A percentile compares a stretch with the other conserved stretches of the same genome.
Conservation (phyloP, 352 stramenopile genomes). For the Phytophthora kernoviae region DNA sequence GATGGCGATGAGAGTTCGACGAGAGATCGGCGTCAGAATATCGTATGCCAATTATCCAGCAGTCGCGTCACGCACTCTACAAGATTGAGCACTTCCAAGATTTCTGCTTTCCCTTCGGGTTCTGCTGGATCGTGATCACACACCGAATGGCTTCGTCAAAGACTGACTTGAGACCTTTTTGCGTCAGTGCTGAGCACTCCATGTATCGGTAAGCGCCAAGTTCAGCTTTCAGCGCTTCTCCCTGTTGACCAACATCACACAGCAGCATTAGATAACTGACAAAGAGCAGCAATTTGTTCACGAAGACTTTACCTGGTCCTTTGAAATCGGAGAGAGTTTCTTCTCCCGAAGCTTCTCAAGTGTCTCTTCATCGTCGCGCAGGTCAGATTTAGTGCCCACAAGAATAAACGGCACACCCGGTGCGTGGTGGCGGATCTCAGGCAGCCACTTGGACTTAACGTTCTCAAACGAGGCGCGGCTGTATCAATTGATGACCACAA, state of each 20-base stretch:
- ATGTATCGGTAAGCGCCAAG: slow-evolving; percentile 93
- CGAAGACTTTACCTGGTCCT: slow-evolving; percentile 56
- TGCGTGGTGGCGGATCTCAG: slow-evolving; percentile 89
- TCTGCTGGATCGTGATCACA: slow-evolving; percentile 83
- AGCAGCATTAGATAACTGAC: slow-evolving; percentile 2
- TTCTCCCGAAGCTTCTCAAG: slow-evolving; percentile 90
- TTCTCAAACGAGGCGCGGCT: slow-evolving; percentile 95
- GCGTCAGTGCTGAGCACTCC: slow-evolving; percentile 93
- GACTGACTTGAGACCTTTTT: slow-evolving; percentile 94
- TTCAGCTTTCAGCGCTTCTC: slow-evolving; percentile 88
- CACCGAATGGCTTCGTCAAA: slow-evolving; percentile 94
- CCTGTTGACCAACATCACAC: slow-evolving; percentile 37
- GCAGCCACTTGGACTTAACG: slow-evolving; percentile 94
- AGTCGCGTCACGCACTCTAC: slow-evolving; percentile 41
- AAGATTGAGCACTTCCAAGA: slow-evolving; percentile 74
- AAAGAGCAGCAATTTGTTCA: neutral
- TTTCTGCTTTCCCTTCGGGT: slow-evolving; percentile 54
- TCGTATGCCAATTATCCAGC: slow-evolving; percentile 17
- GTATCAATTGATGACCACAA: neutral
- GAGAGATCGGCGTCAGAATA: slow-evolving; percentile 19
- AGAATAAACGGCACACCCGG: slow-evolving; percentile 94
- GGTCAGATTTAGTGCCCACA: slow-evolving; percentile 95
- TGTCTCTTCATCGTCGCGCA: slow-evolving; percentile 91
- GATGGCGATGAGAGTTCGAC: neutral
- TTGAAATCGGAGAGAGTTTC: slow-evolving; percentile 73